These are phyloP conservation scores for Botryotinia narcissicola DNA, from an alignment of 2,329 filamentous ascomycete genomes.

Conservation along the genomic window DNA sequence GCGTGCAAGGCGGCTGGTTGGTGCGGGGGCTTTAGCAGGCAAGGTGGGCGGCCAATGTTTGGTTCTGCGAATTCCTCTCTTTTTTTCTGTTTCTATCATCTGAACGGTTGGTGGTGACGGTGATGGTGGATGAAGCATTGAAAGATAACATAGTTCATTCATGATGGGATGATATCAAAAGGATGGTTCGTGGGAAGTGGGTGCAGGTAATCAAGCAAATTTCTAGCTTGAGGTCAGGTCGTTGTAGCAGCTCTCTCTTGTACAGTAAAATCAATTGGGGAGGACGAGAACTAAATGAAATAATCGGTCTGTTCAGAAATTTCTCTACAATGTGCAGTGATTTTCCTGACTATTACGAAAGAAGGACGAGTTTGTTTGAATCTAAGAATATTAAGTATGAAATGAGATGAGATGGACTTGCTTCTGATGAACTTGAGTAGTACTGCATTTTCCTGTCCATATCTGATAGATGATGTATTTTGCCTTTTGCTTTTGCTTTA, in stretches of 20 bases:
- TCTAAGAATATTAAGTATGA: neutral
- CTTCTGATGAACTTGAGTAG: neutral
- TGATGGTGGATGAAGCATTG: constrained; percentile 6
- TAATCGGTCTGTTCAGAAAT: neutral
- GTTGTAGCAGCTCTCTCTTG: constrained; percentile 17
- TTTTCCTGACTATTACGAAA: neutral
- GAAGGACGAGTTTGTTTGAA: neutral
- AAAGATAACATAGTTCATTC: constrained; percentile 8
- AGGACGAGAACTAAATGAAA: neutral
- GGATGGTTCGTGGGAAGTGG: neutral
- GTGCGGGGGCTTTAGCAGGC: constrained; percentile 6
- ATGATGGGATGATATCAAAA: constrained; percentile 17
- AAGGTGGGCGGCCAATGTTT: constrained; percentile 16
- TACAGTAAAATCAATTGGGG: constrained; percentile 14
- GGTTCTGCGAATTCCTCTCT: constrained; percentile 5
- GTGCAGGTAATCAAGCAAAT: neutral
- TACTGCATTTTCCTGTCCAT: neutral
- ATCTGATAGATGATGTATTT: neutral
- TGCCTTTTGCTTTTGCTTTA: neutral
- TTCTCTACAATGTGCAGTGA: neutral
- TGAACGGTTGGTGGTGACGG: constrained; percentile 14
- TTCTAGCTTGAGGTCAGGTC: constrained; percentile 13
- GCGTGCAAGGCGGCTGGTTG: neutral
- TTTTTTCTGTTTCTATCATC: constrained; percentile 3
- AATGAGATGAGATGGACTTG: neutral